These are phyloP conservation scores for Bifiguratus adelaidae DNA, from an alignment of 192 early-diverging fungal species.

Conservation along the genomic window DNA sequence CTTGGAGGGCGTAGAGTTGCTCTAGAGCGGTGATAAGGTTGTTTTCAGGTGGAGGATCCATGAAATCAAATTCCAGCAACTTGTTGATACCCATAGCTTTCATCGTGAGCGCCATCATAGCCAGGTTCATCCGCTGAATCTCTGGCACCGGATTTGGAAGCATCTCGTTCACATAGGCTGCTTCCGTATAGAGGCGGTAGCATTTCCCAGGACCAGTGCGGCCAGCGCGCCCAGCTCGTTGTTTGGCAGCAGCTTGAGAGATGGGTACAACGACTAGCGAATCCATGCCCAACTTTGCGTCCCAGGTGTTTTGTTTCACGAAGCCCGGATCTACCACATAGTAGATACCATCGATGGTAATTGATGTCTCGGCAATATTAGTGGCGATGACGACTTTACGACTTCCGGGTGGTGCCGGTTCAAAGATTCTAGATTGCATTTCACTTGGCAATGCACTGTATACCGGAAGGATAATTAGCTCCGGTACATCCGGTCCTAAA, in stretches of 20 bases:
- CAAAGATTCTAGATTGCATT: constrained; percentile 93
- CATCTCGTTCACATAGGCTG: constrained; percentile 91
- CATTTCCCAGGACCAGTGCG: constrained; percentile 93
- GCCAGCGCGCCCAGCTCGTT: constrained; percentile 95
- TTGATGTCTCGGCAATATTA: constrained; percentile 97
- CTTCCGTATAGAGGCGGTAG: constrained; percentile 89
- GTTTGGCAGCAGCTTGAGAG: constrained; percentile 88
- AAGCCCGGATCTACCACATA: constrained; percentile 97
- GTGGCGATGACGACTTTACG: constrained; percentile 94
- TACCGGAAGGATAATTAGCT: constrained; percentile 82
- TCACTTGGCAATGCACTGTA: constrained; percentile 92
- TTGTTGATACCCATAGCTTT: constrained; percentile 94
- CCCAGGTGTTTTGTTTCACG: constrained; percentile 94
- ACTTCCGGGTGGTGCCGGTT: constrained; percentile 69
- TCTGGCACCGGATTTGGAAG: constrained; percentile 90
- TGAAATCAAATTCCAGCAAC: constrained; percentile 91
- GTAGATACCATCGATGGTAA: constrained; percentile 95
- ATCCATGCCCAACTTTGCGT: constrained; percentile 97
- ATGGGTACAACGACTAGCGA: constrained; percentile 87
- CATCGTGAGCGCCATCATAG: constrained; percentile 82
- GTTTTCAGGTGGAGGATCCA: constrained; percentile 93
- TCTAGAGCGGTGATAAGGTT: constrained; percentile 88
- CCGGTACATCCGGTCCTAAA: constrained; percentile 53
- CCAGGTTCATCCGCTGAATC: constrained; percentile 94
- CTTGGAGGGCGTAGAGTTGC: constrained; percentile 88